These are phyloP conservation scores for Vinca major DNA, from an alignment of 305 asterid genomes.

Conservation along the genomic window DNA sequence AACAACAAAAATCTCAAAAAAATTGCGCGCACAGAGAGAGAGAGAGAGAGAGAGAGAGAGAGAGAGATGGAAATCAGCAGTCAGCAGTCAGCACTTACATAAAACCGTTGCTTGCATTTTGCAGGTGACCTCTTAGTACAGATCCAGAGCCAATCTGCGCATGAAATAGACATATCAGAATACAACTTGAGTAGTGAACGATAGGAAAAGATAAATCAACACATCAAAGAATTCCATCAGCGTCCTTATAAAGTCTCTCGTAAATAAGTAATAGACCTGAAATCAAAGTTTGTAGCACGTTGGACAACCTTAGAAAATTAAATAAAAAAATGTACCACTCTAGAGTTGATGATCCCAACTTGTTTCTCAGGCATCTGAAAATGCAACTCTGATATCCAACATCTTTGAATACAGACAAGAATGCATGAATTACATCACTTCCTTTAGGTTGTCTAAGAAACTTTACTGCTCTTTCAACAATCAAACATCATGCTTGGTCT, in stretches of 20 bases:
- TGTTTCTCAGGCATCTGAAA: neutral
- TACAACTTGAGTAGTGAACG: constrained; percentile 18
- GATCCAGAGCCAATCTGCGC: constrained; percentile 86
- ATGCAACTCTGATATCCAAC: neutral
- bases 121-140: constrained; percentile 57
- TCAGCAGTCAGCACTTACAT: constrained; percentile 38
- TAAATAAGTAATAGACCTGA: neutral
- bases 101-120: constrained; percentile 43
- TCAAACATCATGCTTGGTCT: neutral
- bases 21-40: neutral
- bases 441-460: neutral
- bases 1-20: constrained; percentile 9
- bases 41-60: too few relatives aligned
- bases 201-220: constrained; percentile 11
- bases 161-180: constrained; percentile 18
- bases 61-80: neutral
- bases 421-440: neutral
- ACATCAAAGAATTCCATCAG: constrained; percentile 13
- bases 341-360: neutral
- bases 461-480: neutral
- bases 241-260: neutral
- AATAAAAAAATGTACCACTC: neutral
- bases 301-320: neutral
- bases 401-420: neutral
- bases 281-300: neutral